Evolutionary conservation across 2,329 filamentous ascomycete genomes (phyloP), one percentile per base, ranked within the genome.

Genomic region (Trichophyton equinum): DNA sequence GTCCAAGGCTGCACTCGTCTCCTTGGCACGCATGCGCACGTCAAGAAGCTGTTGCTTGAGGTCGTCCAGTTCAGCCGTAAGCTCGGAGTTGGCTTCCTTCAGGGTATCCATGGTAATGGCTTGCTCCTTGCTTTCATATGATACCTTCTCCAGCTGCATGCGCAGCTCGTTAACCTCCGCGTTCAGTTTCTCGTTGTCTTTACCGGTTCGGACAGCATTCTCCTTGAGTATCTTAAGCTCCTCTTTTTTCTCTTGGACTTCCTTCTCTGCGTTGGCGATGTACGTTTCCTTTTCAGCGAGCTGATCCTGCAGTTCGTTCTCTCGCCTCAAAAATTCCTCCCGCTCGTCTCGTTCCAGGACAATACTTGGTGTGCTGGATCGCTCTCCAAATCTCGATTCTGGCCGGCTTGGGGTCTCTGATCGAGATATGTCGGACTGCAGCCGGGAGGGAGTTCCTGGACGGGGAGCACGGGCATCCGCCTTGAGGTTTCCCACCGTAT

Each of bases 301-400:
- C 76, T 97, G 92, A 71, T 99, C 94, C 73, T 97, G 94, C 47
- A 99, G 82, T 72, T 99, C 94, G 68, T 99, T 99, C 73, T 99
- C 94, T 60, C 94, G 85, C 68, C 90, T 84, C 65, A 99, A 75
- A 69, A 97, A 99, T 72, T 99, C 94, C 69, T 99, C 94, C 63
- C 91, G 86, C 76, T 99, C 94, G 67, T 99, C 94, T 76, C 95
- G 96, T 61, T 99, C 94, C 62, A 97, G 79, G 44, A 89, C 84
- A 66, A 96, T 78, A 69, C 88, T 91, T 2, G 92, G 92, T 11
- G 92, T 97, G 58, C 86, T 88, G 15, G 91, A 85, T 55, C 92
- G 85, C 65, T 97, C 92, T 6, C 91, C 87, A 62, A 88, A 76
- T 59, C 83, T 75, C 20, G 83, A 86, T 64, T 87, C 85, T 7